Base-by-base conservation (phyloP, 2,329 filamentous ascomycete genomes). In the Cytospora schulzeri region DNA sequence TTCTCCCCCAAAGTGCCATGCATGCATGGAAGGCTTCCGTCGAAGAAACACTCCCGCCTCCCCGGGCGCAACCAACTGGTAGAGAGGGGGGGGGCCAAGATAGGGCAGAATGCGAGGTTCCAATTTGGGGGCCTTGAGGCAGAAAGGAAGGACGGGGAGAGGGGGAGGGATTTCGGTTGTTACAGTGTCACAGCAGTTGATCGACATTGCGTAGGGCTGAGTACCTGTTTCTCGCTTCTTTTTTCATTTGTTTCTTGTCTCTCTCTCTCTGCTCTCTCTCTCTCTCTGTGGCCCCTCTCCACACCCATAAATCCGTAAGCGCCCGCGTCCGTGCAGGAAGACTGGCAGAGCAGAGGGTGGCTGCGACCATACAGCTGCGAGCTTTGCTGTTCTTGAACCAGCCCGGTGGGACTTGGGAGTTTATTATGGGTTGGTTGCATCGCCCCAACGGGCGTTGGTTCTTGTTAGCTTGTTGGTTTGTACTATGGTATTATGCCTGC, bases 141-240 rank as follows among this genome's bases (percentile, higher is more conserved):
- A n/a, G 19, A 7, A n/a, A 45, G n/a, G n/a, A 7, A 22, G 41
- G 41, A 45, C 38, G 51, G 57, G 45, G 19, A 52, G 57, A 60
- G 52, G 50, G 64, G 60, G 64, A 55, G 56, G 51, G 50, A 50
- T 33, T 52, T 7, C 45, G 35, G 15, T 56, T 28, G 26, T 62
- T 31, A 17, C 59, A 45, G 45, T 53, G 64, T 41, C 62, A 63
- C 52, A 54, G 45, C 57, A 63, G 51, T 22, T 24, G 64, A 63
- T 64, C 60, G 51, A 48, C 60, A 55, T 48, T 4, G 41, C 60
- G 33, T 66, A 66, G 64, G 64, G 64, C 64, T 66, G 64, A 66
- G 54, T 35, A 24, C 54, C 51, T 38, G 22, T 38, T 15, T 31
- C 31, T 26, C 50, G 3, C n/a, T n/a, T 38, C 29, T 11, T 41